These are phyloP conservation scores for Berkeleyomyces rouxiae DNA, from an alignment of 2,329 filamentous ascomycete species.

Conservation along the genomic window DNA sequence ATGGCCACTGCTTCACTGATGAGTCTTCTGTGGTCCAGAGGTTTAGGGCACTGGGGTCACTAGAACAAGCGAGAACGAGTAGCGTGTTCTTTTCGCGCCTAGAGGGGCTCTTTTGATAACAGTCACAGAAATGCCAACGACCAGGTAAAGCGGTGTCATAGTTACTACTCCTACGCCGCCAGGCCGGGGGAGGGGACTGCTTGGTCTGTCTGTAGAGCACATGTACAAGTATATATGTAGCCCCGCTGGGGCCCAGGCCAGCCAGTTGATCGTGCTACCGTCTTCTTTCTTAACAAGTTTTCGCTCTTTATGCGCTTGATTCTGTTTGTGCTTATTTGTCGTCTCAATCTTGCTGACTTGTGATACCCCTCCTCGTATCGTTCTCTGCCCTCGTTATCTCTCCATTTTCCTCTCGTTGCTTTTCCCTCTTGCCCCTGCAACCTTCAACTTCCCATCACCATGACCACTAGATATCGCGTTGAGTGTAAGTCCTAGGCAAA, in stretches of 20 bases:
- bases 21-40: no score
- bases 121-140: neutral
- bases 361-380: no score
- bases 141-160: neutral
- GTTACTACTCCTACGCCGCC: no score
- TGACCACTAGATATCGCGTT: conserved; percentile 51
- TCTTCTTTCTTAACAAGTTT: neutral
- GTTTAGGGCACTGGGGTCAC: neutral
- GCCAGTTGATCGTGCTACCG: neutral
- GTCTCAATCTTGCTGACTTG: no score
- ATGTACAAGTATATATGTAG: neutral
- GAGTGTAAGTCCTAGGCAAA: conserved; percentile 42
- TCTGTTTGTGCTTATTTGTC: no score
- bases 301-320: neutral
- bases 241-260: neutral
- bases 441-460: conserved; percentile 19
- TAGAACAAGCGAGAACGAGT: neutral
- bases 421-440: neutral
- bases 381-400: neutral
- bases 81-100: neutral
- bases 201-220: neutral
- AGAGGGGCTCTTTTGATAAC: neutral
- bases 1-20: neutral
- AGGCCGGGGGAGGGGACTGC: neutral
- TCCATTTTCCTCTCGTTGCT: neutral